Base-by-base conservation (phyloP, 345 rosid species). In the Eucalyptus erythrocorys region DNA sequence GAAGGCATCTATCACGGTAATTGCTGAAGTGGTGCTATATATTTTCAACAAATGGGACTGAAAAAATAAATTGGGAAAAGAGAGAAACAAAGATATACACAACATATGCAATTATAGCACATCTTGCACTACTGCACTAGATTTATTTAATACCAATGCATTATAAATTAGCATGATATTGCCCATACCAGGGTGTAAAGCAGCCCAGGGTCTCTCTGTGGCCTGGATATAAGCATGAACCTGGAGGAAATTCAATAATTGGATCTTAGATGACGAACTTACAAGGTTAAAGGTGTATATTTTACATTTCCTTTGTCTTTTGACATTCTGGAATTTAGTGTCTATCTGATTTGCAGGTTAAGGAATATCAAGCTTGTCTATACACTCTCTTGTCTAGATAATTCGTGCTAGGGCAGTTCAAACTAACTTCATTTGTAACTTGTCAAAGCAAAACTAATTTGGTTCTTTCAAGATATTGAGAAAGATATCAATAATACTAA, bases 161-260 rank as follows among this genome's bases (percentile, higher is more conserved):
- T 76, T 76, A 21, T 51, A 84, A 50, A 47, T 48, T 27, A 86
- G 82, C 48, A 79, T 61, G 53, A 86, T 6, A n/a, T 47, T 15
- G 76, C 87, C 66, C 92, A 61, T 96, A 98, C 99, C 92, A 95
- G 89, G 76, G 98, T 97, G 90, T 95, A 97, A 86, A 98, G 99
- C 86, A 95, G 87, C 90, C 99, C 99, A 7, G 98, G 97, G 34
- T 96, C 97, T 89, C 92, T 91, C 86, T 93, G 94, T 45, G 97
- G 97, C 89, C 96, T 94, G 43, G 99, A 94, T 89, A 97, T 91
- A 86, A 98, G 95, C 98, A 98, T 91, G 93, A 97, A 98, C 93
- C 99, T 98, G 94, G 48, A 84, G 87, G 88, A 84, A 76, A 76
- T 40, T 76, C 30, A 76, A 76, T 40, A 76, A 40, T 76, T 40